These are phyloP conservation scores for Bonnemaisonia californica DNA, from an alignment of 31 red algal genomes.

Conservation along the genomic window DNA sequence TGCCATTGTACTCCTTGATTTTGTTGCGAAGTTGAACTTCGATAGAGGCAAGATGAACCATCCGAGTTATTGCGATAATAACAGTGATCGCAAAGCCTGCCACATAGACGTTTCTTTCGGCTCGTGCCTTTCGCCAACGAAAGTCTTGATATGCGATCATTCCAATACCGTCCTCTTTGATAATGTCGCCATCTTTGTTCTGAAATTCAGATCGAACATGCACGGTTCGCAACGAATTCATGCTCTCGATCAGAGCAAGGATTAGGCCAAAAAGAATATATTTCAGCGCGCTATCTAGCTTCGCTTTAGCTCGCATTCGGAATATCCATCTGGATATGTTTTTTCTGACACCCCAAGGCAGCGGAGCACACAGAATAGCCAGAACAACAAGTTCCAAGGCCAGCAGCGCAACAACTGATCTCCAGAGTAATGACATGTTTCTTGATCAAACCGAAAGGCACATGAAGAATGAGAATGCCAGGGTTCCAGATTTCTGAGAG, in stretches of 20 bases:
- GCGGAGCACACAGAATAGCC: conserved; percentile 34
- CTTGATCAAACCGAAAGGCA: too few species aligned
- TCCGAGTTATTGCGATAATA: conserved; percentile 45
- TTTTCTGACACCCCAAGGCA: conserved; percentile 65
- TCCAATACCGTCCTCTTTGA: not conserved
- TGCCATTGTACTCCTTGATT: conserved; percentile 60
- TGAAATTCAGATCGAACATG: not conserved
- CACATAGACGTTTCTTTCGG: conserved; percentile 61
- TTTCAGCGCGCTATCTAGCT: conserved; percentile 13
- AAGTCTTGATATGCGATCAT: conserved; percentile 9
- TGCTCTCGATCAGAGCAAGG: conserved; percentile 40
- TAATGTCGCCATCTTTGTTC: not conserved
- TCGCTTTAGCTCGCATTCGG: conserved; percentile 12
- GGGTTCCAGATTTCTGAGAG: too few species aligned
- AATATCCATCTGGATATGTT: conserved; percentile 68
- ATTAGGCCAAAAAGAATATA: conserved; percentile 45
- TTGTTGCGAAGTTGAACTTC: conserved; percentile 54
- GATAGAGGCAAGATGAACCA: conserved; percentile 59
- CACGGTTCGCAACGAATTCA: conserved; percentile 37
- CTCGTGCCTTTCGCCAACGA: conserved; percentile 42
- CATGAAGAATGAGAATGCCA: too few species aligned
- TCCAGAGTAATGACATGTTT: conserved; percentile 57
- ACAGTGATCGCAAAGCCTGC: conserved; percentile 49
- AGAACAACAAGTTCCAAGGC: conserved; percentile 39
- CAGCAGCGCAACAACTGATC: conserved; percentile 34